Conservation (phyloP, 768 basidiomycete genomes). For the Myochromella boudieri region DNA sequence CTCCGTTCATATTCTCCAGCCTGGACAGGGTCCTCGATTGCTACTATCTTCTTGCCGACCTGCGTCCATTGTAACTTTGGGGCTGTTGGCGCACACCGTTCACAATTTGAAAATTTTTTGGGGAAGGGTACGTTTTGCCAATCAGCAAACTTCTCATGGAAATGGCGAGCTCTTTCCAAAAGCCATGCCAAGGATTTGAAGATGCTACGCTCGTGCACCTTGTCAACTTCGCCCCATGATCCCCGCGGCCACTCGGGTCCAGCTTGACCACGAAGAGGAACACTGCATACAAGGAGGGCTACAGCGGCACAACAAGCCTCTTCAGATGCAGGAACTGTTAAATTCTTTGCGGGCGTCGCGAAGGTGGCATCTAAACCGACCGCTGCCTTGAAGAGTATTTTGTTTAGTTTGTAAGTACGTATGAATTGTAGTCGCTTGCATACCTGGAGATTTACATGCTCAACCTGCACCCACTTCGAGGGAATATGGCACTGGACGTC, state of each 20-base stretch:
- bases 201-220: conserved; percentile 78
- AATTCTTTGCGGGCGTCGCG: conserved; percentile 55
- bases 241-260: conserved; percentile 78
- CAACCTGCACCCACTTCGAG: conserved; percentile 59
- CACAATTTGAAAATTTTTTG: conserved; percentile 55
- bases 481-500: conserved; percentile 59
- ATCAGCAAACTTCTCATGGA: conserved; percentile 58
- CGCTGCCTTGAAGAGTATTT: conserved; percentile 43
- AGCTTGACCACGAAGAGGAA: conserved; percentile 69
- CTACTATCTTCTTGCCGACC: conserved; percentile 56
- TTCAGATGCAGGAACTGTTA: conserved; percentile 50
- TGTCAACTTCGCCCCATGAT: conserved; percentile 79
- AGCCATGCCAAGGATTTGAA: conserved; percentile 88
- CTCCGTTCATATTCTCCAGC: conserved; percentile 89
- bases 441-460: conserved; percentile 55
- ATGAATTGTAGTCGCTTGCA: conserved; percentile 36
- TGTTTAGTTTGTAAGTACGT: conserved; percentile 2
- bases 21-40: conserved; percentile 81
- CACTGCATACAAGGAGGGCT: conserved; percentile 75
- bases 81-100: conserved; percentile 77
- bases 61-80: conserved; percentile 79
- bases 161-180: conserved; percentile 75
- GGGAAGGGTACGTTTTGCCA: conserved; percentile 65
- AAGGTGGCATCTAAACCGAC: conserved; percentile 56
- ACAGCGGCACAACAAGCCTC: conserved; percentile 74